Base-by-base conservation (phyloP, 495 filamentous ascomycete genomes). In the Daldinia decipiens region DNA sequence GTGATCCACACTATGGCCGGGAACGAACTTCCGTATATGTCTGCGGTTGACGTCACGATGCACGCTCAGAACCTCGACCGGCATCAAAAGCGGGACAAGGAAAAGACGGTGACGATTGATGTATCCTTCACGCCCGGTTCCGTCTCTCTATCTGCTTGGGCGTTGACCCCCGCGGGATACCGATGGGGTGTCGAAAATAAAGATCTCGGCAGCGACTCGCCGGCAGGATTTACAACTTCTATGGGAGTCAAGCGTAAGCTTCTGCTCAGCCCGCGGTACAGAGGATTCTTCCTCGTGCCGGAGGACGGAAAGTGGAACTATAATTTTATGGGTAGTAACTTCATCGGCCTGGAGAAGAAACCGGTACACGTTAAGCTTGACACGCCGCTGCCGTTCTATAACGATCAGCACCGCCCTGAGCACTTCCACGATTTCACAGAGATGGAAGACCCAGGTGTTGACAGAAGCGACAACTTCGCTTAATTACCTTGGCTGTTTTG, bases 81-180 rank as follows among this genome's bases (percentile, higher is more conserved):
- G 0, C 94, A 99, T 79, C 76, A 87, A 0, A 86, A 87, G 34
- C 98, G 93, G 94, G 92, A 97, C 79, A 95, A 95, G 86, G 93
- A 96, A 82, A 83, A 79, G 58, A 97, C 93, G 5, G 88, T 98
- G 65, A 97, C 93, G 39, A 93, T 99, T 87, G 95, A 94, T 12
- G 94, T 98, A 34, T 93, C 94, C 21, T 99, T 99, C 85, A 98
- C 96, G 4, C 96, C 96, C n/a, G 96, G 96, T 63, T 97, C 94
- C 55, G 96, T 98, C 45, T 97, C 94, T 1, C 87, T 99, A 50
- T 91, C 93, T 2, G 94, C 95, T 26, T 99, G 93, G 91, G 89
- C 90, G 15, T 87, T 98, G 32, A 97, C 93, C 2, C 95, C 96
- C 4, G 79, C 89, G 43, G 96, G 96, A 50, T 98, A 95, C 84